phyloP scores from a whole-genome alignment of 169 alveolate species.

The Toxoplasma gondii region DNA sequence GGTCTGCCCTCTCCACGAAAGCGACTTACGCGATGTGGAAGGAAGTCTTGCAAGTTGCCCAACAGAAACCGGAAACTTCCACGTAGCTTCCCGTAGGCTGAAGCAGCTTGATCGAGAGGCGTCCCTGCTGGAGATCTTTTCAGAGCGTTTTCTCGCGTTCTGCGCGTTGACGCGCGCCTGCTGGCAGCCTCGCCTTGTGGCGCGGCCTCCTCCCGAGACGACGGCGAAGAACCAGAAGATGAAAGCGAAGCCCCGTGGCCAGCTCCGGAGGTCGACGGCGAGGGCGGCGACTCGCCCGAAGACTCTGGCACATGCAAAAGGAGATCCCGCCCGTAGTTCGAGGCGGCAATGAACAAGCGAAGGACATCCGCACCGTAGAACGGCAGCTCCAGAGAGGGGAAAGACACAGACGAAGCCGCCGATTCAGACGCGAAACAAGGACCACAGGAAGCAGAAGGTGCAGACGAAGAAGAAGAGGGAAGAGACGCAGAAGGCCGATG shows the following conservation, averaged over 20 bases:
- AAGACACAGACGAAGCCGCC: too few relatives aligned
- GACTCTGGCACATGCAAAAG: neutral
- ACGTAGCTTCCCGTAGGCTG: slow-evolving; percentile 53
- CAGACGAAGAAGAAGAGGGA: too few relatives aligned
- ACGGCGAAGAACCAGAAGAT: neutral
- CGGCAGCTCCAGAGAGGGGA: neutral
- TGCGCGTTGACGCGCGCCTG: neutral
- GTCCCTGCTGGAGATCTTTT: neutral
- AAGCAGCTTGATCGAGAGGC: slow-evolving; percentile 30
- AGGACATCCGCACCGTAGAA: slow-evolving; percentile 67
- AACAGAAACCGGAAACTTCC: slow-evolving; percentile 52
- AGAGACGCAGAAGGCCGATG: too few relatives aligned
- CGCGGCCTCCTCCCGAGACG: neutral
- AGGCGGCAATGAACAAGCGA: slow-evolving; percentile 56
- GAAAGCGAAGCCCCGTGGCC: neutral
- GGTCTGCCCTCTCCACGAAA: too few relatives aligned
- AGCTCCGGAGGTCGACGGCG: neutral
- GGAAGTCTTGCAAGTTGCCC: slow-evolving; percentile 59
- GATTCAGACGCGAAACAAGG: too few relatives aligned
- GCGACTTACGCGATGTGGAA: neutral
- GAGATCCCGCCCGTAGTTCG: slow-evolving; percentile 49
- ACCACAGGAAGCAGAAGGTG: too few relatives aligned
- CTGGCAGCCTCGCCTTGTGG: neutral
- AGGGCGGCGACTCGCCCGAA: too few relatives aligned
- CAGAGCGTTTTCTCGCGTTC: neutral